Percentiles rank a stretch among this genome's conserved stretches.
Conservation (phyloP, 2,329 filamentous ascomycete species). For the Aspergillus sp. region DNA sequence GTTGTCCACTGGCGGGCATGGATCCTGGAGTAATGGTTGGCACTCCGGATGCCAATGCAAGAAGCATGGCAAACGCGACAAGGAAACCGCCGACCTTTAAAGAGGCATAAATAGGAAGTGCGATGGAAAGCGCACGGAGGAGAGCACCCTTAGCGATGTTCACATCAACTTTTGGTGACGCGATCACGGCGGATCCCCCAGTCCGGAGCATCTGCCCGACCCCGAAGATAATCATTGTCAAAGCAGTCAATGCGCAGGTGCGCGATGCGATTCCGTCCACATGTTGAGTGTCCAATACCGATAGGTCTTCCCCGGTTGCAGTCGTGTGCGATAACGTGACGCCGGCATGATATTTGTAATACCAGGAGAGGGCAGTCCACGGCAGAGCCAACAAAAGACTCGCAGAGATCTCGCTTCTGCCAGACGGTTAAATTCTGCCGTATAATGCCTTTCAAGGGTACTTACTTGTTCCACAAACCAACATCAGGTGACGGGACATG, state of each 20-base stretch:
- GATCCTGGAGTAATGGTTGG: slow-evolving; percentile 20
- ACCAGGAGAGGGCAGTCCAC: slow-evolving; percentile 39
- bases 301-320: slow-evolving; percentile 5
- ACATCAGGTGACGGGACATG: not conserved
- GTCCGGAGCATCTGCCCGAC: slow-evolving; percentile 22
- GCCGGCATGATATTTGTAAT: slow-evolving; percentile 25
- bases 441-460: not conserved
- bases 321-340: slow-evolving; percentile 8
- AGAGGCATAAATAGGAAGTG: slow-evolving; percentile 56
- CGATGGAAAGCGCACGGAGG: slow-evolving; percentile 39
- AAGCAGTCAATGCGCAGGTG: slow-evolving; percentile 27
- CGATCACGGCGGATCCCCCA: slow-evolving; percentile 7
- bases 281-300: slow-evolving; percentile 7
- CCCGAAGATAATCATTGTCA: slow-evolving; percentile 31
- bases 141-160: slow-evolving; percentile 20
- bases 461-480: slow-evolving; percentile 3
- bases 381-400: slow-evolving; percentile 43
- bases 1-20: slow-evolving; percentile 11
- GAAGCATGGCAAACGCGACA: slow-evolving; percentile 51
- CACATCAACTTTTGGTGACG: slow-evolving; percentile 17
- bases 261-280: slow-evolving; percentile 21
- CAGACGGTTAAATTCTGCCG: slow-evolving; percentile 5
- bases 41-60: slow-evolving; percentile 47
- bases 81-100: slow-evolving; percentile 54
- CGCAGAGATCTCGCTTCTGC: slow-evolving; percentile 47